A percentile compares a stretch with the other conserved stretches of the same genome.
Conservation (phyloP, 2,329 filamentous ascomycete species). For the Pyrenophora tritici-repentis region DNA sequence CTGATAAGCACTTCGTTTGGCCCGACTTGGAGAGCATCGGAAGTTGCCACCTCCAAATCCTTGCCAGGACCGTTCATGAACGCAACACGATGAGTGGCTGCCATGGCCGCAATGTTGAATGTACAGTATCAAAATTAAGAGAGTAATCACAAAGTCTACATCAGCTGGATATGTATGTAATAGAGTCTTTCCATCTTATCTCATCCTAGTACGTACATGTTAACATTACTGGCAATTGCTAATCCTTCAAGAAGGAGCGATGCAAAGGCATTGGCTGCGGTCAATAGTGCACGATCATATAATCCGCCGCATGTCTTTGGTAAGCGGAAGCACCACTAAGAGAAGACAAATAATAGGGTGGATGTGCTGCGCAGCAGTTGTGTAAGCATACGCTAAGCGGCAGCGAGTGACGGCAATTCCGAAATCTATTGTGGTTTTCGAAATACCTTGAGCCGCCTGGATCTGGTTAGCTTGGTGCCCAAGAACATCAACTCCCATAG, state of each 20-base stretch:
- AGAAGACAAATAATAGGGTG: constrained; percentile 1
- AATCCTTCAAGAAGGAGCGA: constrained; percentile 2
- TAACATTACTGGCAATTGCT: constrained; percentile 10
- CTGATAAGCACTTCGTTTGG: constrained; percentile 27
- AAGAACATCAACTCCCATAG: no score
- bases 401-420: neutral
- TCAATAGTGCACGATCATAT: constrained; percentile 11
- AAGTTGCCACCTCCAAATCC: constrained; percentile 15
- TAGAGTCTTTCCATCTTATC: no score
- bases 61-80: constrained; percentile 16
- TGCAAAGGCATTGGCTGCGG: neutral
- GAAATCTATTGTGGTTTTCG: no score
- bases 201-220: no score
- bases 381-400: constrained; percentile 40
- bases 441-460: no score
- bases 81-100: constrained; percentile 19
- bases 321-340: constrained; percentile 20
- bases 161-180: neutral
- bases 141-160: no score
- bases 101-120: constrained; percentile 11
- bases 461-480: no score
- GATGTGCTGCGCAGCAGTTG: constrained; percentile 13
- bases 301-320: constrained; percentile 25
- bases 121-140: no score
- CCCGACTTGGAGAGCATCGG: constrained; percentile 13